Base-by-base conservation (phyloP, 176 grass and related monocot genomes). In the Elymus sibiricus region DNA sequence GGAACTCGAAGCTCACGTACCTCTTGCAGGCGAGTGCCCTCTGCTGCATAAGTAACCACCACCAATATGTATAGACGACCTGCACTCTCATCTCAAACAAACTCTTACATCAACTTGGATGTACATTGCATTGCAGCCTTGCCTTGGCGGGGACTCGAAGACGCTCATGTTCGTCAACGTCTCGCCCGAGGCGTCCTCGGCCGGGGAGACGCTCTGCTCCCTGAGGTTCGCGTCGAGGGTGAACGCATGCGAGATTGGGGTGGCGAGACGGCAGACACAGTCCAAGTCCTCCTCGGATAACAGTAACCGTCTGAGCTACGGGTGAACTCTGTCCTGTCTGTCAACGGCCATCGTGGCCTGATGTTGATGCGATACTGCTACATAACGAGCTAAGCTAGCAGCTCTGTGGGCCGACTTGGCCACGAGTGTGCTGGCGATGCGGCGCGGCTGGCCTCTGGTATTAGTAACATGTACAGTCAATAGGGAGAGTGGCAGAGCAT, bases 131-230 rank as follows among this genome's bases (percentile, higher is more conserved):
- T 56, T 42, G 83, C 88, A 98, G 97, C 97, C 97, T 79, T 98
- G 97, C 82, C 94, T 98, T 67, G 97, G 97, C 17, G 97, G 97
- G 11, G 97, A 98, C 59, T 95, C 97, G 0, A 98, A 98, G 73
- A 95, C 97, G 7, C 76, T 98, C 8, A 98, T 98, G 97, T 92
- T 98, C 82, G 97, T 98, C 59, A 98, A 98, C 40, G 83, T 98
- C 15, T 86, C 97, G 39, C 97, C 97, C 0, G 97, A 98, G 70
- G 77, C 70, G 27, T 91, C 97, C 4, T 98, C 92, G 0, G 60
- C 78, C 3, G 88, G 86, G 3, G 97, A 98, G 73, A 90, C 94
- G 0, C 31, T 98, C 5, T 98, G 97, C 25, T 98, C 97, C 0
- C 87, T 98, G 59, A 87, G 92, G 32, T 98, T 98, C 73, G 97